Evolutionary conservation across 2,329 filamentous ascomycete species (phyloP).

Genomic region (Talaromyces amestolkiae): DNA sequence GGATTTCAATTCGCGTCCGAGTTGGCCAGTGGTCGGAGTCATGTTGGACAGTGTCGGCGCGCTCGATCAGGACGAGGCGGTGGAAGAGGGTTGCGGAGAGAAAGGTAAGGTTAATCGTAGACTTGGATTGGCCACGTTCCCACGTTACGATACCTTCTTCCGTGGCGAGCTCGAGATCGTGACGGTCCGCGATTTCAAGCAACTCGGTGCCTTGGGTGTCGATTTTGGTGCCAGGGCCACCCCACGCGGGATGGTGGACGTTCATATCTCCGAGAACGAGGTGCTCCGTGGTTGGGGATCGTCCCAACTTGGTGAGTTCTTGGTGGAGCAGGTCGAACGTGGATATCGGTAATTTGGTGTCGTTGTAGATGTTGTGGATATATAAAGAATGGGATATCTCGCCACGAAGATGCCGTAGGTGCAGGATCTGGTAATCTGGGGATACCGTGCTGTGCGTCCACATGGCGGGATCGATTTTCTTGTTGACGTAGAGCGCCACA

Average conservation of each 20-base stretch:
- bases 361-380: not conserved
- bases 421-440: not conserved
- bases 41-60: constrained; percentile 23
- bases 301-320: not conserved
- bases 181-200: not conserved
- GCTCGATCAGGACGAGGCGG: constrained; percentile 8
- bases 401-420: not conserved
- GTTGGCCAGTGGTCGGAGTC: constrained; percentile 29
- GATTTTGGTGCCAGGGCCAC: not conserved
- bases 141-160: not conserved
- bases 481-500: not conserved
- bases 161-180: not conserved
- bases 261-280: not conserved
- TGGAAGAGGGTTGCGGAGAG: not conserved
- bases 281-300: not conserved
- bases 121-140: not conserved
- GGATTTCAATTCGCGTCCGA: constrained; percentile 23
- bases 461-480: not conserved
- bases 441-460: not conserved
- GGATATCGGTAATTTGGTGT: not conserved
- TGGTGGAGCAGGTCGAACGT: not conserved
- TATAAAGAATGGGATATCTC: not conserved
- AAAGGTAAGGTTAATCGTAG: not conserved
- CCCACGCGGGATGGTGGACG: not conserved
- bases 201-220: not conserved